Conservation (phyloP, 2,329 filamentous ascomycete species). For the Penicillium expansum region DNA sequence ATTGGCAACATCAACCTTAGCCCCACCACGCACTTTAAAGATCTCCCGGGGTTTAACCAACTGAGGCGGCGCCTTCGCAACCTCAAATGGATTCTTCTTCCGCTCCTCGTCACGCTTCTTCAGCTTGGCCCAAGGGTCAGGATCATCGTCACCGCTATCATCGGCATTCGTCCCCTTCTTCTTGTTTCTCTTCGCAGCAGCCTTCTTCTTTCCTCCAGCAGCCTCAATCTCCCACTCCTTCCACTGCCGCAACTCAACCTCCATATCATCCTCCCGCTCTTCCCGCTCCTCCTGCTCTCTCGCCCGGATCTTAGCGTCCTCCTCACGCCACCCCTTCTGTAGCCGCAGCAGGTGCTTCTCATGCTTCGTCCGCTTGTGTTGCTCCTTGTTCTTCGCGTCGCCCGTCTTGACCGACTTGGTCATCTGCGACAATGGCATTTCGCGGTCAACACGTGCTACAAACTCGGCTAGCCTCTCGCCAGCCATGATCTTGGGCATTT, state of each 20-base stretch:
- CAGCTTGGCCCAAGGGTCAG: constrained; percentile 76
- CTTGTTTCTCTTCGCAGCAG: constrained; percentile 37
- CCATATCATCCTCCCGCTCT: constrained; percentile 60
- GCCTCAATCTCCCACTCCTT: constrained; percentile 60
- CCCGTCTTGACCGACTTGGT: constrained; percentile 51
- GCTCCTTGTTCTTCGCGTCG: constrained; percentile 41
- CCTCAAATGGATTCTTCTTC: constrained; percentile 42
- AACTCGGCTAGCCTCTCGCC: constrained; percentile 84
- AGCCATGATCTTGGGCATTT: constrained; percentile 68
- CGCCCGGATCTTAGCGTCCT: constrained; percentile 59
- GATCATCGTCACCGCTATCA: constrained; percentile 60
- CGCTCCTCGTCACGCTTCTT: constrained; percentile 54
- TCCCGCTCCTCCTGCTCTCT: constrained; percentile 75
- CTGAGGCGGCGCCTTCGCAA: constrained; percentile 75
- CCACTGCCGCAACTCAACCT: constrained; percentile 63
- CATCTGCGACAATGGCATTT: constrained; percentile 72
- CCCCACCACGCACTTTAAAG: constrained; percentile 63
- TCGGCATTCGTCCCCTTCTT: constrained; percentile 44
- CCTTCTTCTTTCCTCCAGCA: constrained; percentile 50
- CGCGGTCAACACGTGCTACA: constrained; percentile 75
- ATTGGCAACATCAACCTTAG: constrained; percentile 64
- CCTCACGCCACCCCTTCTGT: constrained; percentile 58
- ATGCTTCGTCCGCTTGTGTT: constrained; percentile 69
- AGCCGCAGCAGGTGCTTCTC: constrained; percentile 71
- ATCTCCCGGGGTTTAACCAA: constrained; percentile 61